Evolutionary conservation across 2,329 filamentous ascomycete species (phyloP).

Genomic region (Cyphellophora europaea): DNA sequence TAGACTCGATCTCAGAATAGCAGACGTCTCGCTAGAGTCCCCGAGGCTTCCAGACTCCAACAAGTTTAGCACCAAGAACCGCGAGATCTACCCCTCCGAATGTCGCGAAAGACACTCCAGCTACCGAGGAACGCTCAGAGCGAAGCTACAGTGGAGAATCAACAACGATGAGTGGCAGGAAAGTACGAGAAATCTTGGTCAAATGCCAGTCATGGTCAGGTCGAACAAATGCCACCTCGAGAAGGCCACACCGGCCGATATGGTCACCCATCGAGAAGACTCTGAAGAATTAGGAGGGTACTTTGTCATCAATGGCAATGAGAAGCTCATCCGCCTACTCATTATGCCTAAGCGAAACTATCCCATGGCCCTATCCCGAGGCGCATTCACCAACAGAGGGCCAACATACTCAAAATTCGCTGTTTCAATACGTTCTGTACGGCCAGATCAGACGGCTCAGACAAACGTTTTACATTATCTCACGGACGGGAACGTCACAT

Average conservation of each 20-base stretch:
- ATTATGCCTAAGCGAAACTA: conserved; percentile 87
- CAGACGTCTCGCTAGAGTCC: conserved; percentile 74
- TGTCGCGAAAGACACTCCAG: conserved; percentile 88
- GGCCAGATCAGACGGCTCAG: conserved; percentile 96
- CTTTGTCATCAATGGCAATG: conserved; percentile 94
- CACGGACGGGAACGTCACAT: conserved; percentile 89
- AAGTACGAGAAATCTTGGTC: conserved; percentile 73
- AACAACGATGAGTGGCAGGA: conserved; percentile 81
- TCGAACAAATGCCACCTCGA: conserved; percentile 88
- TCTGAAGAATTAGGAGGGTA: conserved; percentile 94
- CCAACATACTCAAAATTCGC: conserved; percentile 80
- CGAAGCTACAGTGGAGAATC: conserved; percentile 73
- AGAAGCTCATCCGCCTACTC: conserved; percentile 90
- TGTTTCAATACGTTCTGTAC: conserved; percentile 82
- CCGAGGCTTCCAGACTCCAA: conserved; percentile 70
- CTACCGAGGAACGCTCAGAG: conserved; percentile 78
- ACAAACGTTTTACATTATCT: conserved; percentile 96
- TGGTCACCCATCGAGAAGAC: conserved; percentile 86
- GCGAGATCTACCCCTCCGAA: conserved; percentile 84
- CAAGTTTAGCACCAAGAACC: conserved; percentile 67
- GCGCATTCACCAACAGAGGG: conserved; percentile 82
- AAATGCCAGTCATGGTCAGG: conserved; percentile 88
- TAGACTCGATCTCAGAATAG: conserved; percentile 66
- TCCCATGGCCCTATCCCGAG: conserved; percentile 85
- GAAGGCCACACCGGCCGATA: conserved; percentile 68